Evolutionary conservation across 169 alveolate species (phyloP).

Genomic region (Babesia sp.): DNA sequence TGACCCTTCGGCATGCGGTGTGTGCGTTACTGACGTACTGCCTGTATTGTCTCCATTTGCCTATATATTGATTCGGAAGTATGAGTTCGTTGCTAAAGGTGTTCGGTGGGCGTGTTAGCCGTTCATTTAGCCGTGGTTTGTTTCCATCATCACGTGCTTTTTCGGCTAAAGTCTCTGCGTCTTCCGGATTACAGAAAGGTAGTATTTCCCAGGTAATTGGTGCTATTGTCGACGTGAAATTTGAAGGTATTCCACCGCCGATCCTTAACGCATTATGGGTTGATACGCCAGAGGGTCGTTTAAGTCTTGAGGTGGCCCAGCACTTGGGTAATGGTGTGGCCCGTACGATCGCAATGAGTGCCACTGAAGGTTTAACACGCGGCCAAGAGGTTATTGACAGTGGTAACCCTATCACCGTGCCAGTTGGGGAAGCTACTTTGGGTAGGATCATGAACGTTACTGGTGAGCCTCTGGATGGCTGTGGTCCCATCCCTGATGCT

Average conservation of each 20-base stretch:
- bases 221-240: conserved; percentile 96
- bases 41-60: neutral
- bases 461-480: conserved; percentile 97
- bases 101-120: conserved; percentile 18
- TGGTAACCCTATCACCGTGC: conserved; percentile 94
- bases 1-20: conserved; percentile 18
- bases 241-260: conserved; percentile 93
- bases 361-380: conserved; percentile 96
- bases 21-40: neutral
- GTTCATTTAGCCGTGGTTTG: conserved; percentile 12
- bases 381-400: conserved; percentile 93
- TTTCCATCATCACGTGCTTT: neutral
- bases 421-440: conserved; percentile 84
- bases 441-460: conserved; percentile 97
- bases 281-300: conserved; percentile 79
- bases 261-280: conserved; percentile 94
- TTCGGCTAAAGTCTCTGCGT: conserved; percentile 27
- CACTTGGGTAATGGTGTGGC: conserved; percentile 90
- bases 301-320: conserved; percentile 95
- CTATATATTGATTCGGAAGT: neutral
- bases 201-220: conserved; percentile 94
- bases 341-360: conserved; percentile 97
- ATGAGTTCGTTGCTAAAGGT: conserved; percentile 3
- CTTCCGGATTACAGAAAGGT: conserved; percentile 72
- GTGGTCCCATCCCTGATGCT: conserved; percentile 91